Percentiles rank a stretch among this genome's conserved stretches.
phyloP scores from a whole-genome alignment of 1,284 basidiomycete genomes.

The Limonomyces culmigenus region DNA sequence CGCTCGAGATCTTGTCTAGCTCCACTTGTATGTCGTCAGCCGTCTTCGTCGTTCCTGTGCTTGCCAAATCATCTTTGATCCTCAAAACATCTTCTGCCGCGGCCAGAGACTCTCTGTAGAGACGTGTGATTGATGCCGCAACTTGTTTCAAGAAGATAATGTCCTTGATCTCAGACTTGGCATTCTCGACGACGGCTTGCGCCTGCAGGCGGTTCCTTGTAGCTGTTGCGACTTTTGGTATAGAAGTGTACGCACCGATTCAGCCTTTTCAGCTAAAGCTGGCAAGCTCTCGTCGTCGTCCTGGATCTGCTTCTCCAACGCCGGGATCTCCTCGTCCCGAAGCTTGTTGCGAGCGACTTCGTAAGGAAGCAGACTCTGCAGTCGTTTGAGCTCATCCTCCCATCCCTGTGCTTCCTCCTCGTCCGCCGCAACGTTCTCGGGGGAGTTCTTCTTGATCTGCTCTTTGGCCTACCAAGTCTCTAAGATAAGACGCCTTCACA shows the following conservation, averaged over 20 bases:
- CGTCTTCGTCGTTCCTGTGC: slow-evolving; percentile 65
- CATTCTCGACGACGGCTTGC: slow-evolving; percentile 23
- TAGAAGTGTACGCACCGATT: slow-evolving; percentile 26
- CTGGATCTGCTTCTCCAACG: slow-evolving; percentile 46
- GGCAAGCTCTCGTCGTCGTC: slow-evolving; percentile 37
- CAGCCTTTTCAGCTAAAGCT: slow-evolving; percentile 28
- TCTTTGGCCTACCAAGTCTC: slow-evolving; percentile 26
- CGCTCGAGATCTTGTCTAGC: slow-evolving; percentile 38
- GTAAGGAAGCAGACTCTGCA: slow-evolving; percentile 41
- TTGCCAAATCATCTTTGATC: slow-evolving; percentile 53
- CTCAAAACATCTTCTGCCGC: slow-evolving; percentile 46
- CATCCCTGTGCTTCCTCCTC: slow-evolving; percentile 40
- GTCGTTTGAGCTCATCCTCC: slow-evolving; percentile 36
- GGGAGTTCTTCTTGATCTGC: slow-evolving; percentile 32
- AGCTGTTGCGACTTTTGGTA: not conserved
- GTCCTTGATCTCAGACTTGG: slow-evolving; percentile 44
- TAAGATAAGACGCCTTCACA: slow-evolving; percentile 1
- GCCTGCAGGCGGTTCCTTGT: slow-evolving; percentile 18
- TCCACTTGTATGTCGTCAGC: slow-evolving; percentile 73
- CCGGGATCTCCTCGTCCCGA: slow-evolving; percentile 44
- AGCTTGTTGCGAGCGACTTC: slow-evolving; percentile 37
- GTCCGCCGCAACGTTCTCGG: slow-evolving; percentile 20
- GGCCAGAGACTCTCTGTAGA: slow-evolving; percentile 48
- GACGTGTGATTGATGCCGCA: slow-evolving; percentile 41
- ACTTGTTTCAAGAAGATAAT: slow-evolving; percentile 49